These are phyloP conservation scores for Fistulifera solaris DNA, from an alignment of 108 stramenopile genomes.

Conservation along the genomic window DNA sequence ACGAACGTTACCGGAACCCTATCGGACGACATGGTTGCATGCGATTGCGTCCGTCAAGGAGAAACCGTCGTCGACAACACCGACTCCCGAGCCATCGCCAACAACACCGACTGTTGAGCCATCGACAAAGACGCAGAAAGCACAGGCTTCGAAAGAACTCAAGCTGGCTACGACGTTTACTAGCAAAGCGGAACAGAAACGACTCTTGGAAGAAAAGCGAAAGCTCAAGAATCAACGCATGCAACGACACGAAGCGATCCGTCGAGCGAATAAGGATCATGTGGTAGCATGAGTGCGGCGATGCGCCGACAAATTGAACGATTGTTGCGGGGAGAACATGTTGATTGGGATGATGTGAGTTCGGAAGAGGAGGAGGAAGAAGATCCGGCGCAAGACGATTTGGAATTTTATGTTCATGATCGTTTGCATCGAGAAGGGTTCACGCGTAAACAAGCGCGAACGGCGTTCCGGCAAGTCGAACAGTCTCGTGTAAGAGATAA, in stretches of 20 bases:
- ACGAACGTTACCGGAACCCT: slow-evolving; percentile 88
- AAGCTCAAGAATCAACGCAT: slow-evolving; percentile 40
- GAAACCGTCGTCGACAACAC: slow-evolving; percentile 13
- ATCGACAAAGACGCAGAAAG: slow-evolving; percentile 19
- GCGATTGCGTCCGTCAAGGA: slow-evolving; percentile 20
- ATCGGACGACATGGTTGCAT: slow-evolving; percentile 71
- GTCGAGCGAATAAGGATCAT: slow-evolving; percentile 66
- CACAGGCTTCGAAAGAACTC: slow-evolving; percentile 33
- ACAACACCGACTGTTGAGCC: slow-evolving; percentile 11
- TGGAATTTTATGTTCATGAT: slow-evolving; percentile 46
- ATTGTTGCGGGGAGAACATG: slow-evolving; percentile 36
- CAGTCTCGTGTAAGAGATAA: slow-evolving; percentile 1
- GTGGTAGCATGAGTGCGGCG: slow-evolving; percentile 60
- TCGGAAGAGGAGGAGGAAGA: slow-evolving; percentile 29
- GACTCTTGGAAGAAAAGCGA: slow-evolving; percentile 28
- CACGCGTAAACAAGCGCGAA: slow-evolving; percentile 41
- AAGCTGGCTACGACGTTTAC: slow-evolving; percentile 17
- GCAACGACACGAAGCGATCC: slow-evolving; percentile 59
- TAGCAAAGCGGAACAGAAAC: slow-evolving; percentile 35
- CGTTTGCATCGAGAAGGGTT: slow-evolving; percentile 73
- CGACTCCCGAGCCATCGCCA: not conserved
- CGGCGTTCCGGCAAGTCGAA: slow-evolving; percentile 25
- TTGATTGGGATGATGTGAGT: slow-evolving; percentile 9
- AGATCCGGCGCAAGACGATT: slow-evolving; percentile 13
- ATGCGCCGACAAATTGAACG: slow-evolving; percentile 58